Evolutionary conservation across 352 stramenopile genomes (phyloP).

Genomic region (Pythium utonaiense): DNA sequence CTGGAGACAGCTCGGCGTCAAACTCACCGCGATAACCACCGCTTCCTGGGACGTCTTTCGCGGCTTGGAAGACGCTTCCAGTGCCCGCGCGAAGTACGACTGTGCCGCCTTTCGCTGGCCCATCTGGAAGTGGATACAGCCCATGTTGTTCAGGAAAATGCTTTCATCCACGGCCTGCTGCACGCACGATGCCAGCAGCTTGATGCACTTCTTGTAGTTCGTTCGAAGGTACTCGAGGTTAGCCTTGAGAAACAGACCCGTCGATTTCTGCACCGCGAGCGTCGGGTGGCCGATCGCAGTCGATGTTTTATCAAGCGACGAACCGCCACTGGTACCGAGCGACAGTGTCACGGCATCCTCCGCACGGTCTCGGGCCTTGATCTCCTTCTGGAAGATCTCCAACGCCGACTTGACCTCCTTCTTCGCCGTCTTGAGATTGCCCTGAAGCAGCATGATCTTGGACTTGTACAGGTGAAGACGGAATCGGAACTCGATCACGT

Average conservation of each 20-base stretch:
- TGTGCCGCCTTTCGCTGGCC: conserved; percentile 87
- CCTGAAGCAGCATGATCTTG: conserved; percentile 87
- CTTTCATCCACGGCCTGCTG: conserved; percentile 80
- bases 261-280: conserved; percentile 84
- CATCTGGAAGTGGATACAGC: conserved; percentile 91
- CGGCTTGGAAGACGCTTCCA: conserved; percentile 60
- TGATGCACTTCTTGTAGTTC: conserved; percentile 94
- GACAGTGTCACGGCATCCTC: conserved; percentile 23
- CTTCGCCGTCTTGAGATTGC: conserved; percentile 87
- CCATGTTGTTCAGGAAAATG: conserved; percentile 89
- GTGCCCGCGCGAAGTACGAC: conserved; percentile 88
- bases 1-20: too few relatives aligned
- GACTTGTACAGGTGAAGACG: conserved; percentile 90
- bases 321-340: conserved; percentile 19
- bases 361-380: conserved; percentile 48
- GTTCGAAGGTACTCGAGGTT: conserved; percentile 93
- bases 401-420: conserved; percentile 92
- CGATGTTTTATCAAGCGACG: conserved; percentile 68
- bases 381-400: conserved; percentile 92
- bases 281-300: conserved; percentile 73
- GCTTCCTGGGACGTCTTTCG: conserved; percentile 44
- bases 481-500: conserved; percentile 89
- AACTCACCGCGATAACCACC: conserved; percentile 43
- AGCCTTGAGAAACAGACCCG: conserved; percentile 89
- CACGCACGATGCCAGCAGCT: conserved; percentile 89